A percentile compares a stretch with the other conserved stretches of the same genome.
phyloP scores from a whole-genome alignment of 2,329 filamentous ascomycete species.

The Ilyonectria mors-panacis region DNA sequence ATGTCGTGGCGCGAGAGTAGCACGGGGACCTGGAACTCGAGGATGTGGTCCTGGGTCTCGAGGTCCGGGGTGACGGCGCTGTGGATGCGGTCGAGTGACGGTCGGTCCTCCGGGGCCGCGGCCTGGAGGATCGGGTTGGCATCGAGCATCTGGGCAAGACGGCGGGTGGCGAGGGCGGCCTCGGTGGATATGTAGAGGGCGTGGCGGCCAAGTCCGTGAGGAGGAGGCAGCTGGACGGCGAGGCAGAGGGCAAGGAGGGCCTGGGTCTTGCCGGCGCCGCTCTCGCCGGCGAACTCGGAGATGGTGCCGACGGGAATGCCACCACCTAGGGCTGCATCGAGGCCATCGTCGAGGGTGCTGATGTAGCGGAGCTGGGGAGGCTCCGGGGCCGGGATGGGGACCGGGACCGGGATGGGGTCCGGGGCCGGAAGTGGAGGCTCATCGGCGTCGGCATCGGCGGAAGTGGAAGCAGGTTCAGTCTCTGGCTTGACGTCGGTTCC shows the following conservation, averaged over 20 bases:
- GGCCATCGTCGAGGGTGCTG: slow-evolving; percentile 82
- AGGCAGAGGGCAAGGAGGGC: slow-evolving; percentile 89
- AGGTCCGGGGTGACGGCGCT: slow-evolving; percentile 90
- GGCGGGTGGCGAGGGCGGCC: slow-evolving; percentile 83
- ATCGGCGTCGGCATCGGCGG: slow-evolving; percentile 1
- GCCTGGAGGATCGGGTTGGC: slow-evolving; percentile 73
- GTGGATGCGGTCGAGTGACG: slow-evolving; percentile 83
- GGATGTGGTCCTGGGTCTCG: slow-evolving; percentile 95
- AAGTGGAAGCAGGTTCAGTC: slow-evolving; percentile 1
- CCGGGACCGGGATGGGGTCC: slow-evolving; percentile 8
- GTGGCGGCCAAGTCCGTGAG: slow-evolving; percentile 78
- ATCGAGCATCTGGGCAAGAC: slow-evolving; percentile 84
- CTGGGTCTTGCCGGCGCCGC: slow-evolving; percentile 95
- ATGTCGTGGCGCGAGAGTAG: slow-evolving; percentile 82
- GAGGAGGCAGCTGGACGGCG: slow-evolving; percentile 83
- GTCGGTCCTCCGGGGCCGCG: slow-evolving; percentile 47
- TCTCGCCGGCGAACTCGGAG: slow-evolving; percentile 93
- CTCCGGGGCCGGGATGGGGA: slow-evolving; percentile 7
- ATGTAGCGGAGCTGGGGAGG: slow-evolving; percentile 60
- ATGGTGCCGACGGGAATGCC: slow-evolving; percentile 87
- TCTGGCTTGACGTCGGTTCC: slow-evolving; percentile 14
- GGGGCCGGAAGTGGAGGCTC: slow-evolving; percentile 18
- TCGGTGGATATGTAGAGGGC: slow-evolving; percentile 97
- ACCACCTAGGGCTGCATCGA: slow-evolving; percentile 81
- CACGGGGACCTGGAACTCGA: slow-evolving; percentile 92